phyloP scores from a whole-genome alignment of 2,329 filamentous ascomycete species.

The Hypoxylon sp. region DNA sequence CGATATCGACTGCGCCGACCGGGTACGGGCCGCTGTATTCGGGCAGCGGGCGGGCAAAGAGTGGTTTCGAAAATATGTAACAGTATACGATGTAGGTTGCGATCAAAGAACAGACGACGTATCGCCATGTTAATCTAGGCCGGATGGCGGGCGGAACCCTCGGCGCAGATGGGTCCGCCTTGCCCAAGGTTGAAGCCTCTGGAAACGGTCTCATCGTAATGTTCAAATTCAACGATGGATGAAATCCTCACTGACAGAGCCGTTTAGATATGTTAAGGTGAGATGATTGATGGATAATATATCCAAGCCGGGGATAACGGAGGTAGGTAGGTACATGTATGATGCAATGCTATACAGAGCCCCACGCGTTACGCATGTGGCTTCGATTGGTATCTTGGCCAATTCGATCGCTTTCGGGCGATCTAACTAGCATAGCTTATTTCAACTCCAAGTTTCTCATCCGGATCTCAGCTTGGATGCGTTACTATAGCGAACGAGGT shows the following conservation, averaged over 20 bases:
- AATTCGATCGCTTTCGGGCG: slow-evolving; percentile 5
- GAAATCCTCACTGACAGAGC: slow-evolving; percentile 4
- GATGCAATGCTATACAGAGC: slow-evolving; percentile 29
- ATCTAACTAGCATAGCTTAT: slow-evolving; percentile 13
- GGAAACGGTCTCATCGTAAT: slow-evolving; percentile 49
- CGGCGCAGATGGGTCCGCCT: slow-evolving; percentile 20
- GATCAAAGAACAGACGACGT: slow-evolving; percentile 52
- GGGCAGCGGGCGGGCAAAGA: slow-evolving; percentile 63
- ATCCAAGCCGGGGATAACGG: neutral
- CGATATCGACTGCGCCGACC: slow-evolving; percentile 65
- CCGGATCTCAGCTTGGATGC: neutral
- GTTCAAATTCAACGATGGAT: slow-evolving; percentile 3
- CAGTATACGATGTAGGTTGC: slow-evolving; percentile 59
- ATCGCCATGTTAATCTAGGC: slow-evolving; percentile 56
- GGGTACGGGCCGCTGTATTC: slow-evolving; percentile 61
- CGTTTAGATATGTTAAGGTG: neutral
- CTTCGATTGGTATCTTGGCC: slow-evolving; percentile 5
- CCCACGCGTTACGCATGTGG: slow-evolving; percentile 35
- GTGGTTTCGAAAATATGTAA: slow-evolving; percentile 58
- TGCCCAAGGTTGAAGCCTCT: slow-evolving; percentile 41
- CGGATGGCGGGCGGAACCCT: slow-evolving; percentile 46
- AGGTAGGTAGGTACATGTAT: slow-evolving; percentile 7
- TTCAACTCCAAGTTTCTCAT: slow-evolving; percentile 13
- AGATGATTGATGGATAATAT: neutral
- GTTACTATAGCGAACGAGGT: neutral